Evolutionary conservation across 2,329 filamentous ascomycete genomes (phyloP).

Genomic region (Erysiphe pulchra): DNA sequence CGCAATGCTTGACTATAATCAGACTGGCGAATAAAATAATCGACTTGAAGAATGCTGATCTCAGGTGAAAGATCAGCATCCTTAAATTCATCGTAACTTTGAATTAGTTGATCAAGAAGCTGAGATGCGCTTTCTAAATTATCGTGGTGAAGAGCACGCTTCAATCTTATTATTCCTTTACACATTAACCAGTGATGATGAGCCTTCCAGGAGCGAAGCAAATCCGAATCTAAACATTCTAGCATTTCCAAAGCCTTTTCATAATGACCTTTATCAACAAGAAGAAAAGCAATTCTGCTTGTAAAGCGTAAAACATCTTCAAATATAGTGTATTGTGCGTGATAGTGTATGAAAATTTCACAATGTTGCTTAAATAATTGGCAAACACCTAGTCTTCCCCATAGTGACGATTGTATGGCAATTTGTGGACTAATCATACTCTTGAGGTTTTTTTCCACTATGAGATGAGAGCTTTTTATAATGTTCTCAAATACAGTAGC

Average conservation of each 20-base stretch:
- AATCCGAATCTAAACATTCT: slow-evolving; percentile 30
- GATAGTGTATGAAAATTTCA: slow-evolving; percentile 52
- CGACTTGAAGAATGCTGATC: slow-evolving; percentile 31
- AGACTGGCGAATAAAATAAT: slow-evolving; percentile 27
- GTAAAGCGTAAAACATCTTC: slow-evolving; percentile 58
- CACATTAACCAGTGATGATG: slow-evolving; percentile 49
- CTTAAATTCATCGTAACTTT: slow-evolving; percentile 14
- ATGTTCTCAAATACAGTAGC: slow-evolving; percentile 47
- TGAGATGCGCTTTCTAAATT: slow-evolving; percentile 29
- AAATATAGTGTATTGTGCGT: slow-evolving; percentile 34
- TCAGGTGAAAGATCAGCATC: slow-evolving; percentile 34
- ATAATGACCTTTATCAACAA: slow-evolving; percentile 43
- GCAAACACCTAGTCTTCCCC: slow-evolving; percentile 43
- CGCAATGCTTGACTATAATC: slow-evolving; percentile 26
- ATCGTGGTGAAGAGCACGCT: slow-evolving; percentile 30
- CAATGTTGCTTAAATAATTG: slow-evolving; percentile 31
- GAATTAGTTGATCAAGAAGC: slow-evolving; percentile 28
- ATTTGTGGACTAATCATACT: slow-evolving; percentile 50
- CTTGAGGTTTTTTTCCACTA: slow-evolving; percentile 50
- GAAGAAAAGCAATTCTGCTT: slow-evolving; percentile 42
- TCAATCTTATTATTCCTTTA: slow-evolving; percentile 37
- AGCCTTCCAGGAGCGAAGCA: slow-evolving; percentile 47
- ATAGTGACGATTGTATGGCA: slow-evolving; percentile 45
- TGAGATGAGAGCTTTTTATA: slow-evolving; percentile 58
- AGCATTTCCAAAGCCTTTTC: slow-evolving; percentile 37